These are phyloP conservation scores for Fusarium staphyleae DNA, from an alignment of 2,329 filamentous ascomycete genomes.

Conservation along the genomic window DNA sequence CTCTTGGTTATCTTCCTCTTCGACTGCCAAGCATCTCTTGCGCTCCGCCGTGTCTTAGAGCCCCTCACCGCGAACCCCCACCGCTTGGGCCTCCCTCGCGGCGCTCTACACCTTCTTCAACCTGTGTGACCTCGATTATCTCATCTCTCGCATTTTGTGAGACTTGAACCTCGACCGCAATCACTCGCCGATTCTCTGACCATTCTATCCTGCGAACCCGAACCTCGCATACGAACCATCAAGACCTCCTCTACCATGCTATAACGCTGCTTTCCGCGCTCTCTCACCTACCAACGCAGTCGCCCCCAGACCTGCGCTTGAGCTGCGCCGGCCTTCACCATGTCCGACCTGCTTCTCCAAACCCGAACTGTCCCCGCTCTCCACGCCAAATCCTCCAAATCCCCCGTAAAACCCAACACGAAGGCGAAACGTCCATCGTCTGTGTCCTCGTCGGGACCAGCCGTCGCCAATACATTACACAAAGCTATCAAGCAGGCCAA, in stretches of 20 bases:
- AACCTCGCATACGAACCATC: neutral
- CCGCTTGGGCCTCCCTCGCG: conserved; percentile 19
- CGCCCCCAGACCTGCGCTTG: conserved; percentile 22
- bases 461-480: conserved; percentile 39
- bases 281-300: conserved; percentile 1
- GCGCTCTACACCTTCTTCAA: conserved; percentile 19
- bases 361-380: conserved; percentile 31
- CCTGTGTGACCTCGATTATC: conserved; percentile 29
- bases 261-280: conserved; percentile 9
- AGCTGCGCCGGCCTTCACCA: conserved; percentile 18
- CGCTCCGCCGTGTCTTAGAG: conserved; percentile 18
- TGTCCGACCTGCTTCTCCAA: conserved; percentile 43
- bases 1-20: neutral
- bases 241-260: conserved; percentile 18
- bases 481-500: conserved; percentile 51
- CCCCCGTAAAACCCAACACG: conserved; percentile 31
- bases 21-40: neutral
- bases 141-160: conserved; percentile 9
- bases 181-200: neutral
- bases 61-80: conserved; percentile 19
- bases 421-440: conserved; percentile 35
- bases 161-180: conserved; percentile 9
- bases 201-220: neutral
- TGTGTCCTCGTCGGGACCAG: conserved; percentile 13
- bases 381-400: conserved; percentile 31